These are phyloP conservation scores for Yamadazyma triangularis DNA, from an alignment of 1,139 yeast genomes.

Conservation along the genomic window DNA sequence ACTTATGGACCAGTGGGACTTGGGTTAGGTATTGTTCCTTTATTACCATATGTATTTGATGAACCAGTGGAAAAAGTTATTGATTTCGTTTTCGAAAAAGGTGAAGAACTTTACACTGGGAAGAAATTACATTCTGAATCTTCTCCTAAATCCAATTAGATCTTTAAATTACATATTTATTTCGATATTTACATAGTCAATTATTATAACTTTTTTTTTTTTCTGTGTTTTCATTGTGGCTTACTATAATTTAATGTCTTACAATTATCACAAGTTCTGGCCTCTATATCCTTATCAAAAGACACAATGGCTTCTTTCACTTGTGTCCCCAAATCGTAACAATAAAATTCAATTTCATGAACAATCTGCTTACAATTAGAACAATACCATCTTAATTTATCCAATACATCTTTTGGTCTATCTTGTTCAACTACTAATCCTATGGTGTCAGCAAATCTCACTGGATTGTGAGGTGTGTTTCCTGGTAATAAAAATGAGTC, in stretches of 20 bases:
- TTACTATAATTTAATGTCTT: conserved; percentile 65
- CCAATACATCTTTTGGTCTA: conserved; percentile 66
- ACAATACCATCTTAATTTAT: conserved; percentile 85
- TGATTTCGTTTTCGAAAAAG: conserved; percentile 60
- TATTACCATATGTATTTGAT: conserved; percentile 74
- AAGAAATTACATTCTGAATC: too few species aligned
- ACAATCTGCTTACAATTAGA: conserved; percentile 58
- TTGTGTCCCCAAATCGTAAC: conserved; percentile 84
- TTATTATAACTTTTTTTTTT: too few species aligned
- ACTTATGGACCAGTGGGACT: conserved; percentile 74
- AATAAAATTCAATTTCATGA: conserved; percentile 67
- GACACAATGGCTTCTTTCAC: conserved; percentile 75
- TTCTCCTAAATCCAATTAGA: too few species aligned
- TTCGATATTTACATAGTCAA: too few species aligned
- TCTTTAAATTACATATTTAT: too few species aligned
- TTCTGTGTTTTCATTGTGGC: conserved; percentile 32
- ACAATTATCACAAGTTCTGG: conserved; percentile 72
- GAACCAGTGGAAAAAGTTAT: conserved; percentile 75
- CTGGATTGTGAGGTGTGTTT: conserved; percentile 87
- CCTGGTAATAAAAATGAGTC: conserved; percentile 83
- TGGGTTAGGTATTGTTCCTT: conserved; percentile 75
- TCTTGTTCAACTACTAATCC: conserved; percentile 96
- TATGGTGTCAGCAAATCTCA: conserved; percentile 76
- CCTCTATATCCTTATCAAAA: conserved; percentile 59
- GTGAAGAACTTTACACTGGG: conserved; percentile 32